Evolutionary conservation across 139 green algal species (phyloP), one percentile per base, ranked within the genome.

Genomic region (Coelastrella sp.): DNA sequence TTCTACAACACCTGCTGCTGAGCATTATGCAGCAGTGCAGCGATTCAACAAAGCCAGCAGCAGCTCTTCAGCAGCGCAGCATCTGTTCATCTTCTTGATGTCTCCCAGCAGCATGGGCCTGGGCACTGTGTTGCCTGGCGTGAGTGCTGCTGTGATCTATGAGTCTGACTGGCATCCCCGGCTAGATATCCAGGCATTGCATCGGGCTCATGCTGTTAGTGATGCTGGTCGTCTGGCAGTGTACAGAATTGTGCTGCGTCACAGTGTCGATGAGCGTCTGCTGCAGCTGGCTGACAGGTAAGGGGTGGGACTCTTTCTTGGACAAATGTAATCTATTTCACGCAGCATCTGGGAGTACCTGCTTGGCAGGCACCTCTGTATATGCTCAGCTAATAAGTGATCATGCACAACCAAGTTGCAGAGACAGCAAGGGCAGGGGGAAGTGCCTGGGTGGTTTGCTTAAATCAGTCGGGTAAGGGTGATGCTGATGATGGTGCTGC

Each of bases 161-260:
- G 94, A 98, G 83, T 90, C 81, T 4, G 94, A 97, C 75, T 96
- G 94, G 92, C 93, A 95, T 63, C 91, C 92, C 0, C 75, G 82
- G 8, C 84, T 90, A 34, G 94, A 97, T 80, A 48, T 94, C 27
- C 90, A 94, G 76, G 90, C 90, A 3, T 80, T 97, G 78, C 81
- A 83, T n/a, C 89, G 71, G 8, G 79, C 60, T 9, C 30, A 34
- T 40, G 4, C 23, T 32, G 41, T 35, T 3, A 62, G 40, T 11
- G 53, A 37, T 41, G 13, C 62, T 83, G 30, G 41, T 64, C 34
- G 15, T 1, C 19, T 91, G 30, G 50, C 67, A 1, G 72, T 94
- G 63, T 88, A 88, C 76, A 83, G 92, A 27, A 76, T 95, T 50
- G 89, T 90, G 78, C 68, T 84, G 50, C 80, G 87, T 43, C 50